Base-by-base conservation (phyloP, 78 protist genomes). In the Cavenderia fasciculata region DNA sequence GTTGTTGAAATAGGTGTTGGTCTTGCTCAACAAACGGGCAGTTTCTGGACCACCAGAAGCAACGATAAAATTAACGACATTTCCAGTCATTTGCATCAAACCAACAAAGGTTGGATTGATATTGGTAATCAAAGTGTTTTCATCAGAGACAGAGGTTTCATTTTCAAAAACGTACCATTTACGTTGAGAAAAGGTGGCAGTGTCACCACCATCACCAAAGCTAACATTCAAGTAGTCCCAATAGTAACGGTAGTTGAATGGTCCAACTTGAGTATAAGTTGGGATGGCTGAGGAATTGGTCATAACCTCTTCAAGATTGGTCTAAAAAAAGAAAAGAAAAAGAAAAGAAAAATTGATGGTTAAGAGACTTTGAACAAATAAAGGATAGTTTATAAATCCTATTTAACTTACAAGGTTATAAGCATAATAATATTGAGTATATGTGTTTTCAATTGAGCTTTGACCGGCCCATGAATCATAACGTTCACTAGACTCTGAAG, bases 401-500 rank as follows among this genome's bases (percentile, higher is more conserved):
- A 52, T 21, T 21, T 21, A 52, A 65, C 76, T 4, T 79, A 79
- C 88, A 34, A 79, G 52, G 51, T 79, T 79, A 51, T 73, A 79
- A 4, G 76, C 76, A 52, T 79, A 79, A 52, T 51, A 79, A 33
- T 79, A 79, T 66, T 79, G 88, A 46, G 34, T 36, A 33, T 38
- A 79, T 21, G 31, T 47, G 40, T 79, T 79, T 8, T 63, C 68
- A 12, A 46, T 66, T 52, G 88, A 79, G 16, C 40, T 27, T 36
- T 79, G 51, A 10, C 88, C 88, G 4, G 21, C 27, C 88, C 88
- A 79, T 38, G 62, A 47, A 49, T 52, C 59, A 66, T 79, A 79
- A 49, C 70, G 47, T 66, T 41, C 14, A 40, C 56, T 40, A 12
- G 19, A n/a, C 68, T 74, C 4, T 63, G 88, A 79, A 65, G 69